Evolutionary conservation across 768 basidiomycete genomes (phyloP).

Genomic region (Agaricus blazei): DNA sequence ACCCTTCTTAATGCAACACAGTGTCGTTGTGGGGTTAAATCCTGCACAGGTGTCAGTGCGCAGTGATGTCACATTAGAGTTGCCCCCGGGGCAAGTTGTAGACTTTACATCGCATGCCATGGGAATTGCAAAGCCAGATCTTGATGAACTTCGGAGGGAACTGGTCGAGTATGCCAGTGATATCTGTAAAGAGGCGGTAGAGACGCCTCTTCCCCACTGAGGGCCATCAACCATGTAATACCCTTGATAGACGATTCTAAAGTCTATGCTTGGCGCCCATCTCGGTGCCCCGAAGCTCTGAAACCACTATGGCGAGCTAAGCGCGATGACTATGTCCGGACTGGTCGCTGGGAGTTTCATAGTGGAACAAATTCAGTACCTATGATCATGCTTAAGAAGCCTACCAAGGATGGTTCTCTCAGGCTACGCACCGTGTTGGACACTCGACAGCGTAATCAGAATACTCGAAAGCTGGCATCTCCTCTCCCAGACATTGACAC

Average conservation of each 20-base stretch:
- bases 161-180: slow-evolving; percentile 19
- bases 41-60: slow-evolving; percentile 20
- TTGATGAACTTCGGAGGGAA: slow-evolving; percentile 12
- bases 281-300: slow-evolving; percentile 29
- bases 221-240: slow-evolving; percentile 36
- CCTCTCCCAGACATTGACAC: slow-evolving; percentile 16
- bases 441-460: slow-evolving; percentile 25
- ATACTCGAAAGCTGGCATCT: slow-evolving; percentile 8
- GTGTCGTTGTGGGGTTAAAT: slow-evolving; percentile 21
- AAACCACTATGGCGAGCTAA: slow-evolving; percentile 21
- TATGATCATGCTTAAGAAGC: slow-evolving; percentile 24
- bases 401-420: slow-evolving; percentile 6
- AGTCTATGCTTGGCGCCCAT: slow-evolving; percentile 26
- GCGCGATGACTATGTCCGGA: slow-evolving; percentile 18
- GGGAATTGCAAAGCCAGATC: slow-evolving; percentile 7
- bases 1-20: slow-evolving; percentile 30
- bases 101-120: not conserved
- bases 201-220: slow-evolving; percentile 31
- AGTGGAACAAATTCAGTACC: slow-evolving; percentile 27
- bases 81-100: not conserved
- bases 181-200: slow-evolving; percentile 19
- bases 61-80: slow-evolving; percentile 5
- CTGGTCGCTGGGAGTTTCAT: slow-evolving; percentile 22
- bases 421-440: slow-evolving; percentile 24
- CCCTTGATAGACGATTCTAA: slow-evolving; percentile 28